Conservation (phyloP, 345 rosid species). For the Corymbia maculata region DNA sequence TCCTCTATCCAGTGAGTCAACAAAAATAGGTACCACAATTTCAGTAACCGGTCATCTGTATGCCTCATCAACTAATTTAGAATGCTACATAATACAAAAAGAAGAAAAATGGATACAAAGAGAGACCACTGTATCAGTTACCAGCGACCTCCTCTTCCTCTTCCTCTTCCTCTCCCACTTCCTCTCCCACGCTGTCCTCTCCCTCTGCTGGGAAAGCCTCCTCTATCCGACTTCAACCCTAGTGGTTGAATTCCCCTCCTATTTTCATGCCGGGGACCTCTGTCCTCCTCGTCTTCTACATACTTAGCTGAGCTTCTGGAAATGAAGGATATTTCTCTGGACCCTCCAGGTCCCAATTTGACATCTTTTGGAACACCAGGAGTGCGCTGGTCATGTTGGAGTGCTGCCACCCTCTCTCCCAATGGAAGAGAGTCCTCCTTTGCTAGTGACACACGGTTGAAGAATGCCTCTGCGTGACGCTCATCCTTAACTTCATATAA, state of each 20-base stretch:
- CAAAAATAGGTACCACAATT: neutral
- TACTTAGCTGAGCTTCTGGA: conserved; percentile 52
- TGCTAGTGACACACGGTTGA: conserved; percentile 45
- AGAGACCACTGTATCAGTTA: neutral
- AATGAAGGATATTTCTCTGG: conserved; percentile 72
- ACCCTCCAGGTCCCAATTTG: conserved; percentile 85
- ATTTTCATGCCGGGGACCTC: conserved; percentile 17
- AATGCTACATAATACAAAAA: neutral
- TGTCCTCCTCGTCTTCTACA: conserved; percentile 50
- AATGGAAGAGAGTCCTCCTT: conserved; percentile 69
- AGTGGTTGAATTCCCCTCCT: conserved; percentile 84
- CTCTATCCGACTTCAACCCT: conserved; percentile 41
- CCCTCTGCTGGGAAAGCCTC: conserved; percentile 39
- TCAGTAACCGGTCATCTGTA: neutral
- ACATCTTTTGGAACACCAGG: conserved; percentile 33
- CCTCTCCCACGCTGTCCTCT: conserved; percentile 27
- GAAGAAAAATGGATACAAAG: neutral
- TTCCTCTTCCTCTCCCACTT: conserved; percentile 23
- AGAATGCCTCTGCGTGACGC: conserved; percentile 80
- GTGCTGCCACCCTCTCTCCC: conserved; percentile 71
- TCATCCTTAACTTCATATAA: conserved; percentile 81
- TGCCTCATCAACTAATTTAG: neutral
- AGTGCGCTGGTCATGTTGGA: conserved; percentile 21
- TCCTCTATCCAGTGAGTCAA: neutral
- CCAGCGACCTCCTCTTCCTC: conserved; percentile 26